Base-by-base conservation (phyloP, 176 grass and related monocot species). In the Cymbopogon citratus region DNA sequence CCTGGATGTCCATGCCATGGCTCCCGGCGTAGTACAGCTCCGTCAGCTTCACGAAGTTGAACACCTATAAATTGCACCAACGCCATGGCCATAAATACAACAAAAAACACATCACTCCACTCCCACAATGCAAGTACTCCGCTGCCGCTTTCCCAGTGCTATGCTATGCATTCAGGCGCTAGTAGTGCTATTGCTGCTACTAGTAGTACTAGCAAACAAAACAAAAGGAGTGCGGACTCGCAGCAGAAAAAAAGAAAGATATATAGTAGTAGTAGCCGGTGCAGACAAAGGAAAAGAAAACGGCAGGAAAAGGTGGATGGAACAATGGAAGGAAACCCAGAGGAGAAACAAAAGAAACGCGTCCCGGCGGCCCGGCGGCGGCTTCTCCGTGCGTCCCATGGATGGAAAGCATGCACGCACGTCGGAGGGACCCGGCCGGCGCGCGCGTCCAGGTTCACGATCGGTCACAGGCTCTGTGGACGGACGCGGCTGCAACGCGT, bases 21-120 rank as follows among this genome's bases (percentile, higher is more conserved):
- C 70, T 73, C 25, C 43, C 70, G 43, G 70, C 70, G 70, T 73
- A 73, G 70, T 49, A 73, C 70, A 73, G 41, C 70, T 73, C 70
- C 0, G 6, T 10, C 43, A 73, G 70, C 43, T 73, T 73, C 70
- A 73, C 70, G 41, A 73, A 90, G 56, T 67, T 63, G 21, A 80
- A 86, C 85, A 91, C 92, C 92, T 94, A 57, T 3, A 3, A 3
- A 38, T 78, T 45, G 77, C 77, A 86, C 70, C 23, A 44, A 5
- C 9, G 6, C 69, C 59, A 19, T 73, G 41, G 1, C 44, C 77
- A 74, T 74, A 31, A 80, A 65, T 73, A 76, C 63, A 49, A 18
- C 31, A 19, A 48, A 8, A 19, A 48, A 8, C 31, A 19, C 28
- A 40, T 6, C 73, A 75, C 8, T 11, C 9, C 5, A 38, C 54